Conservation (phyloP, 176 grass and related monocot genomes). For the Dactylis glomerata region DNA sequence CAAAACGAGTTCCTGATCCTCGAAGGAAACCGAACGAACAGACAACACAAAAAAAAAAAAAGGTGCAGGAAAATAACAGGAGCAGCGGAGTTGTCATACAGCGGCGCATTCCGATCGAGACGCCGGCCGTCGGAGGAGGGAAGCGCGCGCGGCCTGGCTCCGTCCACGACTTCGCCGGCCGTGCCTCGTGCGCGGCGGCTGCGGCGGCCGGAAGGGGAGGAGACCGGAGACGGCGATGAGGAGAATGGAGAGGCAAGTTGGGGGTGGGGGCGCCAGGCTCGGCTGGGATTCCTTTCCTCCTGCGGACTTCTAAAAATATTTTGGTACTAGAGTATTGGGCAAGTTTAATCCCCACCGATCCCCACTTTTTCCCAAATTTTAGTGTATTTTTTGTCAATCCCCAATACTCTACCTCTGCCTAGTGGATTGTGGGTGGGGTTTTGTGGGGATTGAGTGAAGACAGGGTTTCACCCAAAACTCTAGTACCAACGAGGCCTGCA, state of each 20-base stretch:
- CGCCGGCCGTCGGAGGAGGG: neutral
- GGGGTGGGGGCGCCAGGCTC: neutral
- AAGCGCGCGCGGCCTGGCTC: neutral
- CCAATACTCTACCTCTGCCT: too few relatives aligned
- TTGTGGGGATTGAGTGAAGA: too few relatives aligned
- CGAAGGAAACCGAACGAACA: neutral
- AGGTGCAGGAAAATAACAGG: neutral
- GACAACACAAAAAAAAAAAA: too few relatives aligned
- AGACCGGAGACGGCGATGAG: neutral
- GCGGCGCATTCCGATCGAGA: neutral
- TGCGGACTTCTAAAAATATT: too few relatives aligned
- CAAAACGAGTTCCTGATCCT: neutral
- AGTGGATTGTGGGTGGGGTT: too few relatives aligned
- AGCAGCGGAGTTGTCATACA: neutral
- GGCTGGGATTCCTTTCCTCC: conserved; percentile 3
- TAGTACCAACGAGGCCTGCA: too few relatives aligned
- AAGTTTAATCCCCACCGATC: too few relatives aligned
- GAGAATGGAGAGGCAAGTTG: neutral
- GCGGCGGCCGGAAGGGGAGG: neutral
- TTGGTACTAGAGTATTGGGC: too few relatives aligned
- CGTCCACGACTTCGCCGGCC: neutral
- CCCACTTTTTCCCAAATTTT: too few relatives aligned
- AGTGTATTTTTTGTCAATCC: too few relatives aligned
- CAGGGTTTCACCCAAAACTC: too few relatives aligned
- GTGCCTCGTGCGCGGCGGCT: neutral